These are phyloP conservation scores for Penicillium brasilianum DNA, from an alignment of 2,329 filamentous ascomycete species.

Conservation along the genomic window DNA sequence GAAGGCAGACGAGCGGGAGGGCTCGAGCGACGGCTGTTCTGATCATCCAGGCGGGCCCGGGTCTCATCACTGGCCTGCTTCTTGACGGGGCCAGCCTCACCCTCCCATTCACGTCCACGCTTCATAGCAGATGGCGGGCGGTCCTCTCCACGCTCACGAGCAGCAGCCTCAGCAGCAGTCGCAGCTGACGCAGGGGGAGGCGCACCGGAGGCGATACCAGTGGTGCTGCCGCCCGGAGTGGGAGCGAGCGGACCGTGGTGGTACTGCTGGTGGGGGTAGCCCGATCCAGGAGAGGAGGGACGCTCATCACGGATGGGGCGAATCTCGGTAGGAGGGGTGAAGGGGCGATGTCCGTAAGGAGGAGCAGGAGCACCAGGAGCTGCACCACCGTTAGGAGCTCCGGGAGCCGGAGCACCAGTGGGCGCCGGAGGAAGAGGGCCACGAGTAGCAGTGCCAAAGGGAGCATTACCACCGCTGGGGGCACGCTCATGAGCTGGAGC, in stretches of 20 bases:
- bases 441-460: conserved; percentile 44
- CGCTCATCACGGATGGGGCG: conserved; percentile 81
- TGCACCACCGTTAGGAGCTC: conserved; percentile 55
- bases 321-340: conserved; percentile 82
- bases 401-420: conserved; percentile 58
- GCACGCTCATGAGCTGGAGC: conserved; percentile 49
- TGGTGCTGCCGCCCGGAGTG: conserved; percentile 40
- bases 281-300: conserved; percentile 88
- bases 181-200: conserved; percentile 68
- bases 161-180: conserved; percentile 70
- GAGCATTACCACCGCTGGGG: conserved; percentile 32
- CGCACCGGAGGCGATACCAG: conserved; percentile 70
- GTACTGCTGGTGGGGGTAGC: conserved; percentile 81
- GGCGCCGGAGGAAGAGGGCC: conserved; percentile 53
- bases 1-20: conserved; percentile 63
- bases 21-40: conserved; percentile 76
- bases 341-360: conserved; percentile 70
- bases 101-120: conserved; percentile 90
- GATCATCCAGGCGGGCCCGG: conserved; percentile 82
- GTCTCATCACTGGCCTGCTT: conserved; percentile 89
- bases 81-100: conserved; percentile 71
- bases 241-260: conserved; percentile 72
- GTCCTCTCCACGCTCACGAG: conserved; percentile 67
- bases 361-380: conserved; percentile 64
- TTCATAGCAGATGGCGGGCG: conserved; percentile 82